A percentile compares a stretch with the other conserved stretches of the same genome.
These are phyloP conservation scores for Andrographis paniculata DNA, from an alignment of 305 asterid genomes.

Conservation along the genomic window DNA sequence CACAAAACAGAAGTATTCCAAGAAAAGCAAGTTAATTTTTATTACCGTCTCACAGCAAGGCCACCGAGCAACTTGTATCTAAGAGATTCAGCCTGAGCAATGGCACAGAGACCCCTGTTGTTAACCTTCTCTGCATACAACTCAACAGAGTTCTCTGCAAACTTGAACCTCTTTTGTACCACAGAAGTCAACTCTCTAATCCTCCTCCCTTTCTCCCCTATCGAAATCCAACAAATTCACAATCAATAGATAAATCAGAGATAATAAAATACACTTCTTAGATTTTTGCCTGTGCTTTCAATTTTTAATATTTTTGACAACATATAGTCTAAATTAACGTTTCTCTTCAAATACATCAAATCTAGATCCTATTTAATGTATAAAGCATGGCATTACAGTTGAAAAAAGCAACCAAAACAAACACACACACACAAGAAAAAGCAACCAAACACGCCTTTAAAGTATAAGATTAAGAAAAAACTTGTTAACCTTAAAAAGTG, in stretches of 20 bases:
- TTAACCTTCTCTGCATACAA: constrained; percentile 55
- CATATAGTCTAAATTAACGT: no score
- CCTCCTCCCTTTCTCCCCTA: constrained; percentile 66
- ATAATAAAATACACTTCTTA: background rate
- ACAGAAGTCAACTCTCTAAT: constrained; percentile 52
- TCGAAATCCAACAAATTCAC: background rate
- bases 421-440: background rate
- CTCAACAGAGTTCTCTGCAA: constrained; percentile 56
- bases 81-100: constrained; percentile 62
- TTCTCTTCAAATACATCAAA: no score
- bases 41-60: constrained; percentile 51
- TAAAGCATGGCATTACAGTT: no score
- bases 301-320: no score
- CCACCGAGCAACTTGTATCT: constrained; percentile 67
- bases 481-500: no score
- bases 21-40: no score
- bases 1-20: background rate
- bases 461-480: no score
- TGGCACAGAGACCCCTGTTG: constrained; percentile 51
- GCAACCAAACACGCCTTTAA: no score
- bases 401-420: no score
- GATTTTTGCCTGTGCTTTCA: no score
- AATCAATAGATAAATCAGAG: background rate
- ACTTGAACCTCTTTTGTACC: constrained; percentile 55
- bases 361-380: no score